phyloP scores from a whole-genome alignment of 306 rosid genomes.

The Delonix regia region DNA sequence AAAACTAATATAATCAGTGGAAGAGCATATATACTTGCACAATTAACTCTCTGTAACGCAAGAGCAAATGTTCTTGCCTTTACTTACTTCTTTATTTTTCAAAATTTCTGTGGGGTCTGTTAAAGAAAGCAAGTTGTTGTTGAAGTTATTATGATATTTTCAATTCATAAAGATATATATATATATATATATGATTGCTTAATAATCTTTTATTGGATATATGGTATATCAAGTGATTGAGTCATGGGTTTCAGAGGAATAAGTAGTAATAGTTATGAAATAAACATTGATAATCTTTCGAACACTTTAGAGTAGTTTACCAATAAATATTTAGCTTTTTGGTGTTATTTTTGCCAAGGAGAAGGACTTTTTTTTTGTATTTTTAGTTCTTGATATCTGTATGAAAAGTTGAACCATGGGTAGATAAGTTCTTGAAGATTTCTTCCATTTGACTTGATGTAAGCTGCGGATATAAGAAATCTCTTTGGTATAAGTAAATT shows the following conservation, averaged over 20 bases:
- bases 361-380: not conserved
- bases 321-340: not conserved
- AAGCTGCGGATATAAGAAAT: not conserved
- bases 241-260: not conserved
- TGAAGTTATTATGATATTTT: constrained; percentile 19
- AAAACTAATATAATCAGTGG: constrained; percentile 13
- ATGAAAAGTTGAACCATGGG: not conserved
- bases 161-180: not conserved
- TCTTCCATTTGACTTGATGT: not conserved
- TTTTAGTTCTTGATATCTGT: not conserved
- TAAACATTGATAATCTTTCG: not conserved
- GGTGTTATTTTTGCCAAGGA: not conserved
- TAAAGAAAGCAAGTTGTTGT: constrained; percentile 29
- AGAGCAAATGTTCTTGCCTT: constrained; percentile 24
- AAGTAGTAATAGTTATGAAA: not conserved
- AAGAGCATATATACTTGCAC: not conserved
- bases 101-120: constrained; percentile 35
- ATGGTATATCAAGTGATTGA: not conserved
- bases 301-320: not conserved
- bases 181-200: not conserved
- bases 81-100: constrained; percentile 26
- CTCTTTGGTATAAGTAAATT: not conserved
- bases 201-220: not conserved
- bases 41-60: constrained; percentile 16
- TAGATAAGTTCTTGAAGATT: not conserved